Base-by-base conservation (phyloP, 2,329 filamentous ascomycete genomes). In the Cryphonectria japonica region DNA sequence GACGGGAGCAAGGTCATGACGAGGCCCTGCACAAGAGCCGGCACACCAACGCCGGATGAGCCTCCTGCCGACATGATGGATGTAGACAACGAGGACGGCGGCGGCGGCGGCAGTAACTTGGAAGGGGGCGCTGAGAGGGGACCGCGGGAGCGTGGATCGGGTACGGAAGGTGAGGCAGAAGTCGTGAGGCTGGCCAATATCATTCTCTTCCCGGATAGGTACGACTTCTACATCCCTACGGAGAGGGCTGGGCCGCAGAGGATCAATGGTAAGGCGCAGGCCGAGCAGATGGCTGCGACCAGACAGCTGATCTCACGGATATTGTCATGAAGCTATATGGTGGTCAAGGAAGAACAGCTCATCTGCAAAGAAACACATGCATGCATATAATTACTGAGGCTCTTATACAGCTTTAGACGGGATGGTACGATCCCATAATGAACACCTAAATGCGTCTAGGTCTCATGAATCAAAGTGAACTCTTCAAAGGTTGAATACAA, bases 121-220 rank as follows among this genome's bases (percentile, higher is more conserved):
- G 43, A 22, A 5, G 22, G 76, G 43, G 74, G 71, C 11, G 69
- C 73, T 2, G 77, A 77, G 70, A 79, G 37, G 75, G 63, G 69
- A 74, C 50, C 22, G 9, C 19, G 46, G 76, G 73, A 67, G 66
- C 52, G 66, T 3, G 67, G 67, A 3, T 57, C 68, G 5, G 63
- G 59, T 7, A 73, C 73, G 26, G 78, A 81, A 37, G 84, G 84
- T 2, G 85, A 88, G 78, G 82, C 83, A 2, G 86, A 88, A 75
- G 84, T 88, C 0, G 82, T 87, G 16, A 78, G 85, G 52, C 78
- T 88, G 52, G 86, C 86, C 32, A 88, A 88, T 75, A 86, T 86
- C 68, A 88, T 89, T 67, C 77, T 88, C 39, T 88, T 88, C 73
- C 86, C 86, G 2, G 85, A 87, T 72, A 79, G 82, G 22, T 86